Base-by-base conservation (phyloP, 371 early-diverging fungal genomes). In the Mucor piriformis region DNA sequence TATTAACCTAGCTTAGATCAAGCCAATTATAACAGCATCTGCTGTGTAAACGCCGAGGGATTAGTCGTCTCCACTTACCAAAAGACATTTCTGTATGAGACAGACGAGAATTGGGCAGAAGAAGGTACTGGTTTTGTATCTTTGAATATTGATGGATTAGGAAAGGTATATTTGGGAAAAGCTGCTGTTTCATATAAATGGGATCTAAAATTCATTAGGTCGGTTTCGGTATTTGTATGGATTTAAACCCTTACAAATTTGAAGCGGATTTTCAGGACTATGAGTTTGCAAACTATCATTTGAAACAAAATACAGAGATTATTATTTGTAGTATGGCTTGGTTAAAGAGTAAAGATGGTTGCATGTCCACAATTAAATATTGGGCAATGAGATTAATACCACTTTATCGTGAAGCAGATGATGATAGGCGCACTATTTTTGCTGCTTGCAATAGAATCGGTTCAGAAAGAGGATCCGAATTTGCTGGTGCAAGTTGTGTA, bases 181-280 rank as follows among this genome's bases (percentile, higher is more conserved):
- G n/a, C 35, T 24, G 29, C 29, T 29, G 8, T 29, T 29, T 29
- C 8, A 29, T 8, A 6, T 20, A 6, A 40, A 13, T 13, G 6
- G 46, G 16, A 21, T 46, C 46, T 46, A 46, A 18, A 18, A 29
- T 29, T 29, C 11, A n/a, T 15, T 57, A 86, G 83, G 82, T 88
- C 11, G 91, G 90, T 11, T 74, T 87, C 51, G 93, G 87, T 7
- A 91, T 91, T 11, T 92, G 92, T 61, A 92, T 93, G 93, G 93
- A 93, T 69, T 46, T 93, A 23, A 92, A 91, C 63, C 93, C 92
- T 0, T 85, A 86, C 61, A 69, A 75, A 43, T 93, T 92, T 69
- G 63, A 83, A 66, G 66, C 88, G 0, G 69, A 76, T 10, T 92
- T 88, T 66, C 64, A 64, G 11, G 82, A 61, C 6, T 90, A 65